phyloP scores from a whole-genome alignment of 495 filamentous ascomycete species.

The Parmelia sp. region DNA sequence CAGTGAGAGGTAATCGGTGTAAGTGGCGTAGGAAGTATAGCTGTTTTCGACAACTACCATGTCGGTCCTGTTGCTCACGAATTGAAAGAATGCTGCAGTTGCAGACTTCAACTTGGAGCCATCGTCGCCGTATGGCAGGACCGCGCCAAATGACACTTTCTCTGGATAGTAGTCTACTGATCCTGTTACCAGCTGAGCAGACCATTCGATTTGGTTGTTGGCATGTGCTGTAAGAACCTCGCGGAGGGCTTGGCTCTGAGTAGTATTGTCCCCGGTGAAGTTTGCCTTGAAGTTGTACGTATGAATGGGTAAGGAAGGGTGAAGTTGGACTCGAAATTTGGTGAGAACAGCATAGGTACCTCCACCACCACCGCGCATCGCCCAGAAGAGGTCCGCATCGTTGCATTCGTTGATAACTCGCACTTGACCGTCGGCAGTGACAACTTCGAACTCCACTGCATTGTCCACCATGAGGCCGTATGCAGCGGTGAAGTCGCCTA shows the following conservation, averaged over 20 bases:
- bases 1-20: slow-evolving; percentile 6
- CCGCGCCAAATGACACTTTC: slow-evolving; percentile 1
- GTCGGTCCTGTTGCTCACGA: slow-evolving; percentile 3
- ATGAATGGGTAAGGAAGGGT: slow-evolving; percentile 3
- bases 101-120: slow-evolving; percentile 6
- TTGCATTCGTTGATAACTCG: slow-evolving; percentile 43
- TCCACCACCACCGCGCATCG: slow-evolving; percentile 51
- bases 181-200: slow-evolving; percentile 7
- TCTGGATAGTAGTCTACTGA: slow-evolving; percentile 7
- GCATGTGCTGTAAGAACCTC: slow-evolving; percentile 5
- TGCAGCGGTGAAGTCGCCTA: slow-evolving; percentile 22
- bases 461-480: slow-evolving; percentile 37
- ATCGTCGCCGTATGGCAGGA: slow-evolving; percentile 6
- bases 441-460: slow-evolving; percentile 42
- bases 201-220: slow-evolving; percentile 10
- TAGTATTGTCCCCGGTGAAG: slow-evolving; percentile 4
- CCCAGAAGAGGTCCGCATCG: slow-evolving; percentile 57
- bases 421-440: slow-evolving; percentile 51
- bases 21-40: slow-evolving; percentile 1
- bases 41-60: background rate
- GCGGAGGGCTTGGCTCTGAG: slow-evolving; percentile 7
- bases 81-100: slow-evolving; percentile 9
- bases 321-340: slow-evolving; percentile 20
- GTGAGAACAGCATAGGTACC: slow-evolving; percentile 50
- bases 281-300: slow-evolving; percentile 3